These are phyloP conservation scores for Kwoniella sp. DNA, from an alignment of 768 basidiomycete species.

Conservation along the genomic window DNA sequence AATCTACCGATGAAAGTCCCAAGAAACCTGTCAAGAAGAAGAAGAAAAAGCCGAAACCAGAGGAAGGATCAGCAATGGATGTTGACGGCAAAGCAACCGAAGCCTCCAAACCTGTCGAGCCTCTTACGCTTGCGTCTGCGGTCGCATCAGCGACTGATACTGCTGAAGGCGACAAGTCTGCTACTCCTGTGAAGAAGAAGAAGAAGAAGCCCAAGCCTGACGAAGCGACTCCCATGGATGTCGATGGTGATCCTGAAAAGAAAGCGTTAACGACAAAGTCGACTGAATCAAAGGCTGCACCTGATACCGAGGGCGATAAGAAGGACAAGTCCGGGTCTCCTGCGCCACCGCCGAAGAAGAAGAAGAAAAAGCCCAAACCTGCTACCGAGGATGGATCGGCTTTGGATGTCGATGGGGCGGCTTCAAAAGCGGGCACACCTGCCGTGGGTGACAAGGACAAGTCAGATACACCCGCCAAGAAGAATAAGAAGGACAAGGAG, in stretches of 20 bases:
- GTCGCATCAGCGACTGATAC: background rate
- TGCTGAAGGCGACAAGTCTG: background rate
- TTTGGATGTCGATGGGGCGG: conserved; percentile 19
- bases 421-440: background rate
- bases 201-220: background rate
- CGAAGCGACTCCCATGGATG: background rate
- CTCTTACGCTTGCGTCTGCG: background rate
- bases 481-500: background rate
- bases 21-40: conserved; percentile 6
- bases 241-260: background rate
- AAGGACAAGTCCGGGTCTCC: background rate
- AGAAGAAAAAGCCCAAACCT: background rate
- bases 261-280: background rate
- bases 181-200: background rate
- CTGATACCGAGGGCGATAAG: background rate
- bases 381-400: conserved; percentile 12
- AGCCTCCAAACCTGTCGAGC: background rate
- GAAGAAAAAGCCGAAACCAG: conserved; percentile 4
- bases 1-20: background rate
- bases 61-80: background rate
- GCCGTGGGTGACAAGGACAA: background rate
- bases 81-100: background rate
- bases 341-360: conserved; percentile 1
- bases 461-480: background rate
- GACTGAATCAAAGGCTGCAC: background rate